phyloP scores from a whole-genome alignment of 2,329 filamentous ascomycete genomes.

The Nemania abortiva region DNA sequence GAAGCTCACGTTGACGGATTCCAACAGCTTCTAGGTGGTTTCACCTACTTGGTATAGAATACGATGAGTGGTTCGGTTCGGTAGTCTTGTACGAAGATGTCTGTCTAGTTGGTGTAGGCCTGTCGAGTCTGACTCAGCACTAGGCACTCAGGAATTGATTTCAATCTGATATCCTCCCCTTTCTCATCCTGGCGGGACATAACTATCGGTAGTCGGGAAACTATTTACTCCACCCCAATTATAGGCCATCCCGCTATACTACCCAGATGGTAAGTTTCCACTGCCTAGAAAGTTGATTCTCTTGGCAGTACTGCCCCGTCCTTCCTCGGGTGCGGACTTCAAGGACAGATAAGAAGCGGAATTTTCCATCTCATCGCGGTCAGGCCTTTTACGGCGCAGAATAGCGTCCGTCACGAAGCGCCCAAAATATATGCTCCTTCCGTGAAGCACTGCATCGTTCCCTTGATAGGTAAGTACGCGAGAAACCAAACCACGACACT shows the following conservation, averaged over 20 bases:
- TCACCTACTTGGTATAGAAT: not conserved
- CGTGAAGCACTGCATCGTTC: slow-evolving; percentile 5
- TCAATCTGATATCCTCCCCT: slow-evolving; percentile 10
- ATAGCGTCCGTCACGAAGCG: not conserved
- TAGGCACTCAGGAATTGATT: slow-evolving; percentile 16
- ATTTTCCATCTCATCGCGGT: slow-evolving; percentile 10
- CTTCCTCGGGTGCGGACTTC: not conserved
- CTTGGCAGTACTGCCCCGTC: not conserved
- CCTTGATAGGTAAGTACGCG: not conserved
- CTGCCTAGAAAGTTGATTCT: not conserved
- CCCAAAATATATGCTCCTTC: not conserved
- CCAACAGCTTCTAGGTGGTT: not conserved
- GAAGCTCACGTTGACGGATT: not conserved
- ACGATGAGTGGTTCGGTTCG: not conserved
- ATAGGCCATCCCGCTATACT: not conserved
- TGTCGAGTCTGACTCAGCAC: slow-evolving; percentile 25
- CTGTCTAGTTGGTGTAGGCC: not conserved
- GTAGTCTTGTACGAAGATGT: too few relatives aligned
- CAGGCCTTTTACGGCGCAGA: not conserved
- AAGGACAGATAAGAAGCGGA: slow-evolving; percentile 13
- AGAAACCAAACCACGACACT: not conserved
- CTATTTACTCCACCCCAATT: slow-evolving; percentile 3
- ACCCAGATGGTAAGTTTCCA: too few relatives aligned
- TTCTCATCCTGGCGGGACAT: slow-evolving; percentile 4
- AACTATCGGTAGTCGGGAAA: not conserved